phyloP scores from a whole-genome alignment of 441 rosid genomes.

The Cnidoscolus chayamansa region DNA sequence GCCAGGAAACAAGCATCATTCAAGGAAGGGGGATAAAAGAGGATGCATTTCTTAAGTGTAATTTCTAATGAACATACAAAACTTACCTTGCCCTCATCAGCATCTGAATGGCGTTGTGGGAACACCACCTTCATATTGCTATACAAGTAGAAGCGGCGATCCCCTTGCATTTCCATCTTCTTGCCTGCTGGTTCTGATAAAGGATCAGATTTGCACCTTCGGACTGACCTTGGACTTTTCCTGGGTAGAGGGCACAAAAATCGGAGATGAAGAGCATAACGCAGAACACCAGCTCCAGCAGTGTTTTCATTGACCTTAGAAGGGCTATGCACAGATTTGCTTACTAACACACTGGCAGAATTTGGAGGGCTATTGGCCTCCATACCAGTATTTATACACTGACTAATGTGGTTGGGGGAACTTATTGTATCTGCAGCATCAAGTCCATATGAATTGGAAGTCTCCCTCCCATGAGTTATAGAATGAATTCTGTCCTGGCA shows the following conservation, averaged over 20 bases:
- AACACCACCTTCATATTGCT: slow-evolving; percentile 55
- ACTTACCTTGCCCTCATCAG: slow-evolving; percentile 63
- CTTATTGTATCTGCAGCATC: slow-evolving; percentile 12
- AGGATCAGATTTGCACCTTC: slow-evolving; percentile 50
- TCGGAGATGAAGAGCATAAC: slow-evolving; percentile 64
- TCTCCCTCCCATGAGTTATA: slow-evolving; percentile 18
- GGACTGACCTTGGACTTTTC: slow-evolving; percentile 37
- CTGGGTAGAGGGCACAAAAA: slow-evolving; percentile 43
- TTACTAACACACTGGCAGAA: slow-evolving; percentile 10
- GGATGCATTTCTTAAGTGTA: background rate
- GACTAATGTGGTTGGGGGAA: slow-evolving; percentile 10
- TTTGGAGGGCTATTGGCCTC: slow-evolving; percentile 25
- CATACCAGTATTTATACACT: slow-evolving; percentile 11
- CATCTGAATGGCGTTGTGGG: slow-evolving; percentile 62
- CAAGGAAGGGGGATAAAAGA: background rate
- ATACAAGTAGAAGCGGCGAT: slow-evolving; percentile 46
- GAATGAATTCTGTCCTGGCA: slow-evolving; percentile 24
- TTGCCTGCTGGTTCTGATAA: slow-evolving; percentile 31
- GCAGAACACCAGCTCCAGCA: slow-evolving; percentile 44
- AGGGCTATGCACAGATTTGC: slow-evolving; percentile 34
- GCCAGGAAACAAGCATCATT: background rate
- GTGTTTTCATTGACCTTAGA: slow-evolving; percentile 38
- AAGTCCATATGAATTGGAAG: slow-evolving; percentile 11
- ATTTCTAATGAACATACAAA: background rate
- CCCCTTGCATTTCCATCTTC: slow-evolving; percentile 23